Evolutionary conservation across 192 early-diverging fungal species (phyloP), one percentile per base, ranked within the genome.

Genomic region (Phycomyces nitens): DNA sequence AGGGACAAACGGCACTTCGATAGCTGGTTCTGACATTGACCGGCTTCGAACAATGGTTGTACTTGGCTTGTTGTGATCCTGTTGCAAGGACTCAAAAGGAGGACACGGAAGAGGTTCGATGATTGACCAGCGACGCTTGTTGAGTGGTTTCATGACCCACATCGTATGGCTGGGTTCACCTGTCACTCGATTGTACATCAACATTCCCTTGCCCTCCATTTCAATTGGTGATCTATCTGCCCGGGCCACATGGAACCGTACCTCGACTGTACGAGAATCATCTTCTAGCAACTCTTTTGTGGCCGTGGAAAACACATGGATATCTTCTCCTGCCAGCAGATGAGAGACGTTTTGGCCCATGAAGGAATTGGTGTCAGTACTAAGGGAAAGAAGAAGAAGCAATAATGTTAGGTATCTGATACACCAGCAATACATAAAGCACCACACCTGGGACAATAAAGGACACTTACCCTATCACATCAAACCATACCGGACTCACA

Each of bases 171-270:
- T 78, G 0, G 87, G 84, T 10, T 78, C 70, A 14, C 77, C 74
- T 15, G 86, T 84, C 0, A 76, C 75, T 22, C 87, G 76, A 66
- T 94, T 86, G 56, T 88, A 86, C 67, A 87, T 86, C 9, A 93
- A 68, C 88, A 94, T 92, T 15, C 92, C 92, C 62, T 93, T 88
- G 20, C 84, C 91, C 71, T 91, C 85, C 80, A 94, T 89, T 42
- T 87, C 81, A 47, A 92, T 47, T 21, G 63, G 62, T 0, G 60
- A 64, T 0, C 58, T 56, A 16, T 71, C 58, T 23, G 59, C 60
- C 6, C 61, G 65, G 5, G 77, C 55, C 16, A 63, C 43, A 40
- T 73, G 72, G 64, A 88, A 92, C 3, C 66, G 77, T 11, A 93
- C 76, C 62, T 94, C 91, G 12, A 90, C 71, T 0, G 91, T 86